Conservation (phyloP, 2,329 filamentous ascomycete genomes). For the Colletotrichum plurivorum region DNA sequence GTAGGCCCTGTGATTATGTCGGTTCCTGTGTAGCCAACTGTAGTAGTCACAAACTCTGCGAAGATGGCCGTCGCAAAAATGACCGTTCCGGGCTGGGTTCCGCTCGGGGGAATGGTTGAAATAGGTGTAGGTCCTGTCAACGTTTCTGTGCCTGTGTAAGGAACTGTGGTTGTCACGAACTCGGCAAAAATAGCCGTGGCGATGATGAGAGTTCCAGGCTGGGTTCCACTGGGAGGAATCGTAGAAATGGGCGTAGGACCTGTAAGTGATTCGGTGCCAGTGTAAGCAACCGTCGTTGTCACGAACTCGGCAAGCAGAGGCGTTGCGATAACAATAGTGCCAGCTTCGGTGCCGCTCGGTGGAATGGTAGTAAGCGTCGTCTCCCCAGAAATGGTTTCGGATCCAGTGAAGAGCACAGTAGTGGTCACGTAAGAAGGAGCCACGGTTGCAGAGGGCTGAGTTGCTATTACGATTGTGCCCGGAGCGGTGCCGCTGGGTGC, state of each 20-base stretch:
- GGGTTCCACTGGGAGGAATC: not conserved
- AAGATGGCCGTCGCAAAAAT: slow-evolving; percentile 16
- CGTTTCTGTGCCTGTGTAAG: slow-evolving; percentile 12
- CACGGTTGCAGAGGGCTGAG: not conserved
- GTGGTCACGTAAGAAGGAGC: slow-evolving; percentile 8
- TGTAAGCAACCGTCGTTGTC: not conserved
- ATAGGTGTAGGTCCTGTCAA: slow-evolving; percentile 13
- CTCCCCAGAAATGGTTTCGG: not conserved
- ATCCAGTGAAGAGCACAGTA: slow-evolving; percentile 1
- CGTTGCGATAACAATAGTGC: slow-evolving; percentile 6
- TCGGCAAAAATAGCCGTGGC: not conserved
- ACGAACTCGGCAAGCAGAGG: slow-evolving; percentile 6
- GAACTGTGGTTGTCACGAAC: slow-evolving; percentile 1
- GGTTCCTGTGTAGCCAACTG: not conserved
- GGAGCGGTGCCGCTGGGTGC: slow-evolving; percentile 18
- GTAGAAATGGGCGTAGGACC: too few relatives aligned
- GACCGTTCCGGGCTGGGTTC: slow-evolving; percentile 29
- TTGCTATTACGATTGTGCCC: slow-evolving; percentile 28
- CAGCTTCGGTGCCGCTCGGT: slow-evolving; percentile 7
- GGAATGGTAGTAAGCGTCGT: slow-evolving; percentile 8
- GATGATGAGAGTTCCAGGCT: slow-evolving; percentile 23
- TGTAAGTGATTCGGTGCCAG: not conserved
- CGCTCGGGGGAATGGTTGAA: slow-evolving; percentile 18
- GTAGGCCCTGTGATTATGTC: slow-evolving; percentile 3
- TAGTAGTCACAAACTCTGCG: slow-evolving; percentile 6